Evolutionary conservation across 2,329 filamentous ascomycete species (phyloP).

Genomic region (Lizonia empirigonia): DNA sequence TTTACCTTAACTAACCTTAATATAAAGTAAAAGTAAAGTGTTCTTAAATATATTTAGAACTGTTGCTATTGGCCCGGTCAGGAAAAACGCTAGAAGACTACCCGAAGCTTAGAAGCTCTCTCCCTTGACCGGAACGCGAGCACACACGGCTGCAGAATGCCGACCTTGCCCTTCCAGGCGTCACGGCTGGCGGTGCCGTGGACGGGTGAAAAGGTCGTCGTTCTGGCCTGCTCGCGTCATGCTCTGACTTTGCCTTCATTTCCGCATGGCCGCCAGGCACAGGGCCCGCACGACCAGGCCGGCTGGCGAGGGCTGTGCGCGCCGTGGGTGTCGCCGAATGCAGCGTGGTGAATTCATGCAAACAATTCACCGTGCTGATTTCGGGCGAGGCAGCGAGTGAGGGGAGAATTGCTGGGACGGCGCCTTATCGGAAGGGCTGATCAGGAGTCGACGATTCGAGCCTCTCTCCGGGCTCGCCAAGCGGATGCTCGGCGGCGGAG

Average conservation of each 20-base stretch:
- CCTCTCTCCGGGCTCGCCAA: constrained; percentile 6
- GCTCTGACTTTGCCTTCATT: constrained; percentile 2
- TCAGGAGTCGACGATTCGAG: constrained; percentile 7
- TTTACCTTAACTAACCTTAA: no score
- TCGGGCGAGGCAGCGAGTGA: neutral
- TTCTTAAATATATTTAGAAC: no score
- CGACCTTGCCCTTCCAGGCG: no score
- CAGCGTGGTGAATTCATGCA: no score
- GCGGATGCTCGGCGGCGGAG: constrained; percentile 9
- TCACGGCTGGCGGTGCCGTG: neutral
- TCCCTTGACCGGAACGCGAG: neutral
- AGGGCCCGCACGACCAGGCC: neutral
- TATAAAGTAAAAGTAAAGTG: no score
- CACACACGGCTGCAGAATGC: constrained; percentile 10
- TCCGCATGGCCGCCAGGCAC: constrained; percentile 5
- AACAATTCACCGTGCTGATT: constrained; percentile 6
- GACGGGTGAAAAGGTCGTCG: neutral
- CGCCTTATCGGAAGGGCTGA: constrained; percentile 7
- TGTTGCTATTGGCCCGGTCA: neutral
- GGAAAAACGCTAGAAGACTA: constrained; percentile 5
- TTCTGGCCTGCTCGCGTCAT: constrained; percentile 4
- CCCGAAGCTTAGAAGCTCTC: neutral
- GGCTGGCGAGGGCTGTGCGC: constrained; percentile 1
- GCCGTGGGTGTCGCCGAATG: neutral
- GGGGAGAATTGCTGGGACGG: constrained; percentile 2